Conservation (phyloP, 225 moss, liverwort and hornwort genomes). For the Pseudoscleropodium purum region DNA sequence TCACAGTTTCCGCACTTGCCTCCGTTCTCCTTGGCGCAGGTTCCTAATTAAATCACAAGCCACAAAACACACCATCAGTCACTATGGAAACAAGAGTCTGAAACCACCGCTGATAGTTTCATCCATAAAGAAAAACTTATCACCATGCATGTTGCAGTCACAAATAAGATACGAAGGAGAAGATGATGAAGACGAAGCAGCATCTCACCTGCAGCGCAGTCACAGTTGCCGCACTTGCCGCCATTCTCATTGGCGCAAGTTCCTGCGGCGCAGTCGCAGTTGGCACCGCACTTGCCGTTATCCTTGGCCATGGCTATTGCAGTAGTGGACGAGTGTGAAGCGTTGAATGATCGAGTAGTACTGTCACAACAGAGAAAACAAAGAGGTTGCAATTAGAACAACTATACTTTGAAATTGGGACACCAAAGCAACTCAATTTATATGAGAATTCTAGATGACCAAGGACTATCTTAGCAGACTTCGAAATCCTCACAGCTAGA, state of each 20-base stretch:
- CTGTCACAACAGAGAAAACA: background rate
- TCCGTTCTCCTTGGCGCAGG: conserved; percentile 35
- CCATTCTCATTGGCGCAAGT: conserved; percentile 51
- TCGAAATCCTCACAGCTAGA: background rate
- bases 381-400: background rate
- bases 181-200: background rate
- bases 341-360: background rate
- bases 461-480: too few species aligned
- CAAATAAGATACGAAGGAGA: background rate
- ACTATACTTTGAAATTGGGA: background rate
- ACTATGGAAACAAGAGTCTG: background rate
- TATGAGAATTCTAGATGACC: background rate
- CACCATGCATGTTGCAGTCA: background rate
- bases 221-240: conserved; percentile 45
- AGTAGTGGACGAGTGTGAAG: background rate
- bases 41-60: background rate
- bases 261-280: conserved; percentile 36
- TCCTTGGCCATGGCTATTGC: conserved; percentile 22
- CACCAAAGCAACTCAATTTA: background rate
- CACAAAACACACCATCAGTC: background rate
- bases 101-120: background rate
- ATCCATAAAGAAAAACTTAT: background rate
- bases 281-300: conserved; percentile 26
- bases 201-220: conserved; percentile 24
- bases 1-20: conserved; percentile 40